Conservation (phyloP, 2,329 filamentous ascomycete species). For the Ceratocystis smalleyi region DNA sequence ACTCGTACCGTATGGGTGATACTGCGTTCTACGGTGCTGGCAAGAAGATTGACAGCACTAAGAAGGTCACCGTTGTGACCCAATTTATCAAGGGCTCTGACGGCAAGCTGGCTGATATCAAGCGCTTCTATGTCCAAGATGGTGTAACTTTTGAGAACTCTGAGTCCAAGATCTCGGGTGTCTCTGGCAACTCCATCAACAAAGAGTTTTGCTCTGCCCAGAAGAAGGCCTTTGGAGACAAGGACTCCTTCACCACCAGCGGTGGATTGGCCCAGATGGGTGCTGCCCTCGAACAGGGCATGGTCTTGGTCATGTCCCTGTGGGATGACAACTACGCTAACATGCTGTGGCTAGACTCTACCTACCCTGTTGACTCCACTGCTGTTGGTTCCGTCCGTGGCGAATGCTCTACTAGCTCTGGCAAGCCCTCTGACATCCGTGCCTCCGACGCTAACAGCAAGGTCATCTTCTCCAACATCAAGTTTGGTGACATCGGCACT, state of each 20-base stretch:
- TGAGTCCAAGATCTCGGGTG: constrained; percentile 23
- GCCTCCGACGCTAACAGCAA: constrained; percentile 21
- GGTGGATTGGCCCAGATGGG: constrained; percentile 43
- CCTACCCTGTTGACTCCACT: constrained; percentile 33
- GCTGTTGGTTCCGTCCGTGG: constrained; percentile 21
- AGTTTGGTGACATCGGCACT: constrained; percentile 32
- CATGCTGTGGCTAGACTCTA: constrained; percentile 62
- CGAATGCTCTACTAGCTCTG: constrained; percentile 20
- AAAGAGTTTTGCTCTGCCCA: constrained; percentile 40
- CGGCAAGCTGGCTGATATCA: constrained; percentile 28
- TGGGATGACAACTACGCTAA: constrained; percentile 39
- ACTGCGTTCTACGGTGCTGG: constrained; percentile 44
- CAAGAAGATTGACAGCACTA: constrained; percentile 40
- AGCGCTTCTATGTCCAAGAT: constrained; percentile 46
- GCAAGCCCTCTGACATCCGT: constrained; percentile 21
- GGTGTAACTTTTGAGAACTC: constrained; percentile 36
- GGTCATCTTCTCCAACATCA: constrained; percentile 36
- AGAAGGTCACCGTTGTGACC: constrained; percentile 45
- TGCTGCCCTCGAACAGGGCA: constrained; percentile 37
- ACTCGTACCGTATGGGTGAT: constrained; percentile 47
- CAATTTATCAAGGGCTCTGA: constrained; percentile 31
- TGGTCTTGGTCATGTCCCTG: constrained; percentile 49
- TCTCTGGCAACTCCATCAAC: constrained; percentile 45
- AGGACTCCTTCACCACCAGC: constrained; percentile 32
- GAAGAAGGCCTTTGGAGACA: constrained; percentile 40